Evolutionary conservation across 192 early-diverging fungal species (phyloP).

Genomic region (Linnemannia elongata): DNA sequence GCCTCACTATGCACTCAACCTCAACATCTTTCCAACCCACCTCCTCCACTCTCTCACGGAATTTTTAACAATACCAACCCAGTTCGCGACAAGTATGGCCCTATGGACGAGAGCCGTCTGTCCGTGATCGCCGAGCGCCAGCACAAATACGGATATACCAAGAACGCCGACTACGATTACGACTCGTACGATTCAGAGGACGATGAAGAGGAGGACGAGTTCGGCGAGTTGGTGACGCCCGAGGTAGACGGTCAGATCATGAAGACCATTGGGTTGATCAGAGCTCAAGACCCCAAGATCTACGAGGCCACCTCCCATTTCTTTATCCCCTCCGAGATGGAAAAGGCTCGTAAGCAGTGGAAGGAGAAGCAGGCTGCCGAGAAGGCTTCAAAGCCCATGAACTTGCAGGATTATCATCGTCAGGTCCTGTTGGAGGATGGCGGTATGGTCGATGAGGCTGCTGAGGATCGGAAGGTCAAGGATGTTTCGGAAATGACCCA

Average conservation of each 20-base stretch:
- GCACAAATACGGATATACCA: conserved; percentile 59
- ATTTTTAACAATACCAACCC: background rate
- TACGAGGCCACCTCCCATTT: conserved; percentile 85
- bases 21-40: background rate
- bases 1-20: background rate
- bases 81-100: conserved; percentile 78
- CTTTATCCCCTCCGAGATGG: conserved; percentile 79
- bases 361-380: conserved; percentile 71
- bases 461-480: conserved; percentile 62
- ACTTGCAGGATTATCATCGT: conserved; percentile 90
- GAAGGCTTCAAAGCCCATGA: conserved; percentile 75
- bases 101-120: conserved; percentile 48
- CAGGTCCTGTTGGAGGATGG: conserved; percentile 78
- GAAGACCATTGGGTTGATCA: conserved; percentile 88
- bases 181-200: conserved; percentile 71
- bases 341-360: conserved; percentile 73
- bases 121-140: conserved; percentile 49
- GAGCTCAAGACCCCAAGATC: conserved; percentile 80
- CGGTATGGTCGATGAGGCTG: conserved; percentile 62
- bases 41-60: background rate
- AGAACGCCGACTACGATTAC: conserved; percentile 61
- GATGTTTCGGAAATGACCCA: conserved; percentile 68
- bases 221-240: conserved; percentile 86
- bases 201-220: conserved; percentile 85
- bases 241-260: conserved; percentile 94